Conservation (phyloP, 2,329 filamentous ascomycete genomes). For the Dactylellina parvicollis region DNA sequence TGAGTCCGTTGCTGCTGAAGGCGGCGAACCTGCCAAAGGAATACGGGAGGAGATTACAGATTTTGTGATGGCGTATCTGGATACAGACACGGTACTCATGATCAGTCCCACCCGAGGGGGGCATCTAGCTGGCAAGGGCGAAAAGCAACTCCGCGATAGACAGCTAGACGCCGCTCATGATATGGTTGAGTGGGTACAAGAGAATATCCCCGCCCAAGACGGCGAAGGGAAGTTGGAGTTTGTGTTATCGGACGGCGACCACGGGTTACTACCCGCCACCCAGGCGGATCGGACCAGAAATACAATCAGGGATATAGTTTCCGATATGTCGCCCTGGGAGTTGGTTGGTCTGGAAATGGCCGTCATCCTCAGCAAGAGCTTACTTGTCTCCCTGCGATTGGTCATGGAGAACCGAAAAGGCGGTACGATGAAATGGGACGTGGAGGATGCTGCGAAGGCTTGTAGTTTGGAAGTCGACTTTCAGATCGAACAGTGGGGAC, state of each 20-base stretch:
- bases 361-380: conserved; percentile 84
- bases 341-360: conserved; percentile 86
- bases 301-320: conserved; percentile 80
- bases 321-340: conserved; percentile 77
- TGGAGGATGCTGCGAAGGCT: conserved; percentile 81
- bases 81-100: conserved; percentile 91
- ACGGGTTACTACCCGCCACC: conserved; percentile 73
- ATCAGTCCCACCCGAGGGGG: conserved; percentile 73
- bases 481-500: conserved; percentile 92
- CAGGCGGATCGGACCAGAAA: conserved; percentile 80
- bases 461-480: conserved; percentile 86
- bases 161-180: conserved; percentile 76
- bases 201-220: conserved; percentile 83
- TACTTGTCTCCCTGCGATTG: conserved; percentile 79
- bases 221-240: conserved; percentile 67
- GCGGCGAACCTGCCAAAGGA: conserved; percentile 61
- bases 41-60: conserved; percentile 73
- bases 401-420: conserved; percentile 83
- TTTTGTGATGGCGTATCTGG: conserved; percentile 82
- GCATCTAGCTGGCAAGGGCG: conserved; percentile 64
- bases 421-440: conserved; percentile 70
- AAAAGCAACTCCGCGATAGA: conserved; percentile 73
- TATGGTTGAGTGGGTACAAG: conserved; percentile 76
- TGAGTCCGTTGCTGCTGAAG: conserved; percentile 15
- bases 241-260: conserved; percentile 81